Base-by-base conservation (phyloP, 1,284 basidiomycete genomes). In the Naganishia sp. region DNA sequence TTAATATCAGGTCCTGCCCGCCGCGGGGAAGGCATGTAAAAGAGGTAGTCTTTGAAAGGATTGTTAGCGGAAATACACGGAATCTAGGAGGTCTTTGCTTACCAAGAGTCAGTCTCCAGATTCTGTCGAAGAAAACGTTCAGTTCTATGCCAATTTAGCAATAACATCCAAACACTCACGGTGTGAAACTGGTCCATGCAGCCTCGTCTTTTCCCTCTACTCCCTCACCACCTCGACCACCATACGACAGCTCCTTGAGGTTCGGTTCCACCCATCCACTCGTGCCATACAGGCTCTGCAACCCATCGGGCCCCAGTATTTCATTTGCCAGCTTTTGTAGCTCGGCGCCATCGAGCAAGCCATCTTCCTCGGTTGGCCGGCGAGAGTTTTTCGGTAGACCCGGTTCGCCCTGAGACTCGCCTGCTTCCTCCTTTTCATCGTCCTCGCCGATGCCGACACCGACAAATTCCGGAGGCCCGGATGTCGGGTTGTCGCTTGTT, bases 51-150 rank as follows among this genome's bases (percentile, higher is more conserved):
- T 61, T 18, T 15, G 35, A 17, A 6, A 23, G 3, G 28, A 28
- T 11, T 25, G 11, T 92, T 68, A 56, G 41, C 35, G 13, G 13
- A 39, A 10, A 13, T 6, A 13, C 7, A 41, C 58, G 32, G 64
- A 56, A 73, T 72, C 56, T 18, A 45, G 3, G 3, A 15, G 15
- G 13, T 2, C 5, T 6, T 35, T 17, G 72, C 76, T 69, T 71
- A 90, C 92, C 92, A 72, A 94, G 76, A 3, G 88, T 88, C 5
- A 88, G 80, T 72, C 89, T 85, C 89, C 90, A 94, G 73, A 79
- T 68, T 42, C 67, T 67, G 55, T 43, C 9, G 23, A 13, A 6
- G 32, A 42, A 2, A 15, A 13, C 9, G 23, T 41, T 39, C n/a
- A 67, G 49, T 1, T 3, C 31, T 3, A 25, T 4, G 17, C 10